Conservation (phyloP, 2,329 filamentous ascomycete species). For the Dendrostoma leiphaemia region DNA sequence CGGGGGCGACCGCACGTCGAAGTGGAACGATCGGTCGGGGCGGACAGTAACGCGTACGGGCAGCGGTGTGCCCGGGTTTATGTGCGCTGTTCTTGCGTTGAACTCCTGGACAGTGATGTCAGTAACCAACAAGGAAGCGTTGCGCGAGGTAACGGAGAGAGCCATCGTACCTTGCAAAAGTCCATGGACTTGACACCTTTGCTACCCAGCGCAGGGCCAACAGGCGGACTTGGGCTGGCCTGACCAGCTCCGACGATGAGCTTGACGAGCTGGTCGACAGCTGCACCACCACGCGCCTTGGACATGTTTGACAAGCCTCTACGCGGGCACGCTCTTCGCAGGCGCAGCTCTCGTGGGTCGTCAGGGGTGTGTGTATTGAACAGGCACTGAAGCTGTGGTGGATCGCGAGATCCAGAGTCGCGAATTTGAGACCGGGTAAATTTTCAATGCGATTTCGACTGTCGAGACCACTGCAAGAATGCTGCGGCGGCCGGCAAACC, state of each 20-base stretch:
- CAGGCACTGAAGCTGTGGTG: neutral
- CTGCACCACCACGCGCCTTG: slow-evolving; percentile 41
- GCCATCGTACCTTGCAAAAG: slow-evolving; percentile 81
- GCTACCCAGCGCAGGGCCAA: slow-evolving; percentile 92
- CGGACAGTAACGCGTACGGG: slow-evolving; percentile 90
- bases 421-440: no score
- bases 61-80: slow-evolving; percentile 78
- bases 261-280: slow-evolving; percentile 79
- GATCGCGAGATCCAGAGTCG: neutral
- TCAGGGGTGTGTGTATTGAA: neutral
- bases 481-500: no score
- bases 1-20: slow-evolving; percentile 91
- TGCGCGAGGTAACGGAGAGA: slow-evolving; percentile 11
- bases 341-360: neutral
- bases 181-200: slow-evolving; percentile 99
- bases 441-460: neutral
- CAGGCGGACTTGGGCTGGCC: slow-evolving; percentile 89
- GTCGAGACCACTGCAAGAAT: no score
- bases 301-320: slow-evolving; percentile 45
- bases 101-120: slow-evolving; percentile 68
- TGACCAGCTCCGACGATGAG: slow-evolving; percentile 96
- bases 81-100: slow-evolving; percentile 89
- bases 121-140: slow-evolving; percentile 10
- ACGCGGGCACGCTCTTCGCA: neutral
- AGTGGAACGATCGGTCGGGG: slow-evolving; percentile 88